These are phyloP conservation scores for Cymbopogon flexuosus DNA, from an alignment of 202 grass and related monocot genomes.

Conservation along the genomic window DNA sequence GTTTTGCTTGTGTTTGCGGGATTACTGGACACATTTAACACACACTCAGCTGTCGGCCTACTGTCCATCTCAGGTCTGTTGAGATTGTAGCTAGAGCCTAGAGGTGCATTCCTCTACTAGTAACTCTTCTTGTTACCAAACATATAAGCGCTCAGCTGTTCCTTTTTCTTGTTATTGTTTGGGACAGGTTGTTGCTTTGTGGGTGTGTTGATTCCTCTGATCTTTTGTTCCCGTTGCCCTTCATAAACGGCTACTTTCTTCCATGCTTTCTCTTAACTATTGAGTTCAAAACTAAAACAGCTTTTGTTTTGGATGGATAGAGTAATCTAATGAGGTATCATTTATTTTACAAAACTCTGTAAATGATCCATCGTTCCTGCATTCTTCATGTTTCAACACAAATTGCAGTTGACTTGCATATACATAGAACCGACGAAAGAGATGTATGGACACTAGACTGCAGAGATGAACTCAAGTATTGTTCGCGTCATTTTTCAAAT, in stretches of 20 bases:
- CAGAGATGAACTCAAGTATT: neutral
- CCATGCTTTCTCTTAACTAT: neutral
- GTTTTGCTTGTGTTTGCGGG: constrained; percentile 14
- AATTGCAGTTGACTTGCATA: neutral
- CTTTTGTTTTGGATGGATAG: neutral
- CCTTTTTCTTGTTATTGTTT: neutral
- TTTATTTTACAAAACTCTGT: neutral
- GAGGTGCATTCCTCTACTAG: neutral
- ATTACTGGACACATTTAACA: neutral
- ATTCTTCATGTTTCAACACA: neutral
- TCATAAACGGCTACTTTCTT: neutral
- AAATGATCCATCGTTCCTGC: neutral
- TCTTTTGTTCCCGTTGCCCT: neutral
- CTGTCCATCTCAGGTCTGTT: neutral
- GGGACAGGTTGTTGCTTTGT: neutral
- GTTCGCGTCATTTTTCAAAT: constrained; percentile 28
- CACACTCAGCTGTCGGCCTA: neutral
- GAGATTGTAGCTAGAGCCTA: neutral
- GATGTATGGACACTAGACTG: neutral
- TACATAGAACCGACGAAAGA: neutral
- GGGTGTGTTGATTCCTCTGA: neutral
- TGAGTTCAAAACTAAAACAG: neutral
- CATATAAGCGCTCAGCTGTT: neutral
- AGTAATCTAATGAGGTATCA: neutral
- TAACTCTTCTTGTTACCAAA: neutral